Conservation (phyloP, 1,284 basidiomycete species). For the Cryptococcus sp. region DNA sequence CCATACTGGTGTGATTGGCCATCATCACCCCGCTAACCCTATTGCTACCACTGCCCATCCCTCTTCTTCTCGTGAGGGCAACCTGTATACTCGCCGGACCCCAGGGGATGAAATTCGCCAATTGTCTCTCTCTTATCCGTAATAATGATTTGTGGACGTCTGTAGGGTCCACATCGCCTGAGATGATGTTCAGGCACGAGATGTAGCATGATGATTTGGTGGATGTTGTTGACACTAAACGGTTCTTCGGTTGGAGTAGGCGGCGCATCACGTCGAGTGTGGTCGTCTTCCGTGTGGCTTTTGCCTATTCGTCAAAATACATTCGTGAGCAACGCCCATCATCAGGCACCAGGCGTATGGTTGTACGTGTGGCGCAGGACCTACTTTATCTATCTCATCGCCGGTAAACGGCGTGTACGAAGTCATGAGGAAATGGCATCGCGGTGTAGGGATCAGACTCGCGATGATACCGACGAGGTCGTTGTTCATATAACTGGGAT, state of each 20-base stretch:
- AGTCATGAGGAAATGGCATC: slow-evolving; percentile 99
- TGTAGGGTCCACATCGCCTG: slow-evolving; percentile 96
- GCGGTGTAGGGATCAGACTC: slow-evolving; percentile 95
- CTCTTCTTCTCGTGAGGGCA: slow-evolving; percentile 82
- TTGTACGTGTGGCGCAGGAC: slow-evolving; percentile 10
- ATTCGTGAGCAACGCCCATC: too few species aligned
- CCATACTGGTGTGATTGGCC: slow-evolving; percentile 97
- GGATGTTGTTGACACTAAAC: slow-evolving; percentile 93
- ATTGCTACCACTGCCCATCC: slow-evolving; percentile 87
- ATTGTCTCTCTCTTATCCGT: slow-evolving; percentile 91
- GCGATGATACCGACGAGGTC: slow-evolving; percentile 97
- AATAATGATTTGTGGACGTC: slow-evolving; percentile 98
- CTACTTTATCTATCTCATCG: slow-evolving; percentile 89
- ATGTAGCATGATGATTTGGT: slow-evolving; percentile 94
- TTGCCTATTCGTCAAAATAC: slow-evolving; percentile 60
- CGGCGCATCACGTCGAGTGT: slow-evolving; percentile 99
- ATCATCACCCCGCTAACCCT: slow-evolving; percentile 97
- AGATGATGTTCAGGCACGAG: slow-evolving; percentile 97
- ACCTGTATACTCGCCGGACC: slow-evolving; percentile 98
- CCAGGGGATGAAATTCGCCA: slow-evolving; percentile 99
- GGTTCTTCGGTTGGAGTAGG: slow-evolving; percentile 95
- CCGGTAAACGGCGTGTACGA: slow-evolving; percentile 98
- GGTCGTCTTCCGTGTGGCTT: slow-evolving; percentile 86
- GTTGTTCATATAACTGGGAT: slow-evolving; percentile 99
- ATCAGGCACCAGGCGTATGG: background rate